These are phyloP conservation scores for Tetracladium marchalianum DNA, from an alignment of 495 filamentous ascomycete species.

Conservation along the genomic window DNA sequence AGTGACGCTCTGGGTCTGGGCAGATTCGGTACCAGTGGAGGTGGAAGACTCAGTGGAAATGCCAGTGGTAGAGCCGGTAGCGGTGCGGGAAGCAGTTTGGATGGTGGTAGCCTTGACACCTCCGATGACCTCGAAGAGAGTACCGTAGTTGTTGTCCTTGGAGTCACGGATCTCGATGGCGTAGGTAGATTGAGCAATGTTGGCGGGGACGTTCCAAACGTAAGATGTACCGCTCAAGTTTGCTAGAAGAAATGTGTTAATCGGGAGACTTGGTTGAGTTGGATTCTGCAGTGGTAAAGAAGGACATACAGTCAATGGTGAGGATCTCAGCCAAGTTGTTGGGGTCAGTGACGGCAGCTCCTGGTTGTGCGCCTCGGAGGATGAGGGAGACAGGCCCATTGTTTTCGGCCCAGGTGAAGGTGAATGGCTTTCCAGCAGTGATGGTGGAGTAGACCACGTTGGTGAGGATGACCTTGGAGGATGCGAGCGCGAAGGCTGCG, in stretches of 20 bases:
- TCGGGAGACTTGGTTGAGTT: background rate
- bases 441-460: slow-evolving; percentile 33
- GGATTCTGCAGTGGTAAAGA: too few relatives aligned
- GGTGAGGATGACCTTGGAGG: slow-evolving; percentile 40
- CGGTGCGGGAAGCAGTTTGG: background rate
- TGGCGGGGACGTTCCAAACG: background rate
- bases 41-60: background rate
- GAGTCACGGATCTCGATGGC: background rate
- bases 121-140: background rate
- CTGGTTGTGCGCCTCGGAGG: too few relatives aligned
- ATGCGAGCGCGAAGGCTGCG: background rate
- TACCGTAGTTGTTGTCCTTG: background rate
- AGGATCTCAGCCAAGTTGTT: background rate
- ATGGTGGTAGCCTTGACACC: background rate
- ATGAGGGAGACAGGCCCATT: too few relatives aligned
- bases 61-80: background rate
- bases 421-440: slow-evolving; percentile 38
- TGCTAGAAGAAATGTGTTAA: background rate
- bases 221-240: background rate
- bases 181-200: background rate
- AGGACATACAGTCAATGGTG: background rate
- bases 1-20: background rate
- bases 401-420: slow-evolving; percentile 36
- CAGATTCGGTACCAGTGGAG: background rate
- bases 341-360: background rate